These are phyloP conservation scores for Pichia phayaonensis DNA, from an alignment of 805 yeast species.

Conservation along the genomic window DNA sequence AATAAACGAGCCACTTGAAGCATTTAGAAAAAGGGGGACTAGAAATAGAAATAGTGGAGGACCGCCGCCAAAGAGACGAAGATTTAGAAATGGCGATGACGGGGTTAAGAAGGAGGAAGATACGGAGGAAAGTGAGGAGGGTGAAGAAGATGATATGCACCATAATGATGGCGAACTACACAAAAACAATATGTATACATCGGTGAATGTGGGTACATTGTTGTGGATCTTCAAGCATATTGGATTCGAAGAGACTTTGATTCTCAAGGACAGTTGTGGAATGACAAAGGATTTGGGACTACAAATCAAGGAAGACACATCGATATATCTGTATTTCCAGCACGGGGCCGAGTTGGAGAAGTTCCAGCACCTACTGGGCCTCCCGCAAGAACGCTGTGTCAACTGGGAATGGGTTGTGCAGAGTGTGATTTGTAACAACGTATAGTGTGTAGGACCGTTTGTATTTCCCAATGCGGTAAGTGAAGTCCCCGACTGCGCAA, in stretches of 20 bases:
- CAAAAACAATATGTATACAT: neutral
- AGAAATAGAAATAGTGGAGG: neutral
- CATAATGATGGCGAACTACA: neutral
- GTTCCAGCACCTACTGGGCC: neutral
- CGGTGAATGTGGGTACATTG: neutral
- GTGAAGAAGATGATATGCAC: neutral
- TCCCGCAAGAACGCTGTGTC: conserved; percentile 23
- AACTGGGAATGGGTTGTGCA: conserved; percentile 67
- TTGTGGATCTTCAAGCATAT: conserved; percentile 7
- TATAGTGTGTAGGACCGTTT: neutral
- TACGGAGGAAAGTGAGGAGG: conserved; percentile 2
- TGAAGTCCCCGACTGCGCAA: too few relatives aligned
- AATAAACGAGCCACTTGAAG: conserved; percentile 21
- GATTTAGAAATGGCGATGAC: neutral
- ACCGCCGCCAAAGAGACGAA: neutral
- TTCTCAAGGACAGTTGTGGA: neutral
- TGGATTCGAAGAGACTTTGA: neutral
- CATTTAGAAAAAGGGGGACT: neutral
- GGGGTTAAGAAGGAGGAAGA: neutral
- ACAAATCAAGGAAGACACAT: too few relatives aligned
- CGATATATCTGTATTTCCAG: conserved; percentile 3
- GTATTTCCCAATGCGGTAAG: neutral
- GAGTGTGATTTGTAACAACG: conserved; percentile 34
- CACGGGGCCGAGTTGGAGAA: neutral
- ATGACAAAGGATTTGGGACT: neutral